Percentiles rank a stretch among this genome's conserved stretches.
Conservation (phyloP, 129 eudicot species). For the Ambrosia trifida region DNA sequence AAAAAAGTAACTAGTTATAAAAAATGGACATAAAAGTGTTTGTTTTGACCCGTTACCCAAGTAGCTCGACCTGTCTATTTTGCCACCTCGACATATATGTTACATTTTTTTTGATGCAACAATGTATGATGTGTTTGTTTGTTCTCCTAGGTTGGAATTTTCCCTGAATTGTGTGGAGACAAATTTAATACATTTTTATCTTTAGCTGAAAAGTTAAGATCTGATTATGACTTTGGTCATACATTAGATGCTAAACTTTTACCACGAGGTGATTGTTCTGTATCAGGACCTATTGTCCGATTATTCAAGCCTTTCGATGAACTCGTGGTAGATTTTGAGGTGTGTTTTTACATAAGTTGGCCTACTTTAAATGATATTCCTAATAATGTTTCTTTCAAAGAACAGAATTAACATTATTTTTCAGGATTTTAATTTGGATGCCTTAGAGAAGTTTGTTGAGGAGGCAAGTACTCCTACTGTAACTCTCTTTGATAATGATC, state of each 20-base stretch:
- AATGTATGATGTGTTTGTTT: slow-evolving; percentile 9
- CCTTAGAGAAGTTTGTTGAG: slow-evolving; percentile 70
- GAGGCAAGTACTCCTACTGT: slow-evolving; percentile 72
- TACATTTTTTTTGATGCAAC: neutral
- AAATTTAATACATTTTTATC: slow-evolving; percentile 56
- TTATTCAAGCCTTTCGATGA: slow-evolving; percentile 96
- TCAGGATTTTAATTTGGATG: slow-evolving; percentile 76
- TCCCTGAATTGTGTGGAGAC: slow-evolving; percentile 88
- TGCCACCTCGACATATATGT: neutral
- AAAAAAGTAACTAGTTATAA: neutral
- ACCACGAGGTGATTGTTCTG: slow-evolving; percentile 82
- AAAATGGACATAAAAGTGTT: neutral
- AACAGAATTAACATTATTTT: slow-evolving; percentile 6
- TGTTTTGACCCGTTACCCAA: neutral
- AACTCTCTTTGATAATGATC: slow-evolving; percentile 71
- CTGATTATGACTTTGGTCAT: slow-evolving; percentile 80
- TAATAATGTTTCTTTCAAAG: neutral
- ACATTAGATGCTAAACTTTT: slow-evolving; percentile 69
- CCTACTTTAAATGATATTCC: neutral
- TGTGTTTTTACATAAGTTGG: slow-evolving; percentile 22
- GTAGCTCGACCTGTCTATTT: neutral
- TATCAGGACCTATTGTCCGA: slow-evolving; percentile 65
- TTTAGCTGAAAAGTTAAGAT: slow-evolving; percentile 71
- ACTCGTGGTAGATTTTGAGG: slow-evolving; percentile 82
- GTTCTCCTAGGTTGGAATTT: slow-evolving; percentile 71